Percentiles rank a stretch among this genome's conserved stretches.
phyloP scores from a whole-genome alignment of 805 yeast genomes.

The Metschnikowia rubicola region DNA sequence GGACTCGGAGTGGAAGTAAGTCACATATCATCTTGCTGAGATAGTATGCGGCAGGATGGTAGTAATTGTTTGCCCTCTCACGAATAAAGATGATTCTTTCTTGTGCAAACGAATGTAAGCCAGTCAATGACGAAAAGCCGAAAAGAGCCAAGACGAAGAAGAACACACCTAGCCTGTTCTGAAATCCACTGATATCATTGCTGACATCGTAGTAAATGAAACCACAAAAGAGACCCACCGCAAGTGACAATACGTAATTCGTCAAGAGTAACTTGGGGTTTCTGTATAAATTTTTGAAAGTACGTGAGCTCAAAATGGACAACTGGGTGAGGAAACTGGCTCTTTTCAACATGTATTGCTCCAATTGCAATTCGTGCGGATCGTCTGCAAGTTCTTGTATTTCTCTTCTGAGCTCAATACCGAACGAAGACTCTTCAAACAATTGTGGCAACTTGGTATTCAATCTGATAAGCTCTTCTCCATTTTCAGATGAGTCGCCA shows the following conservation, averaged over 20 bases:
- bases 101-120: conserved; percentile 80
- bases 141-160: conserved; percentile 87
- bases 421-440: conserved; percentile 38
- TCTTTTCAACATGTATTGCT: conserved; percentile 34
- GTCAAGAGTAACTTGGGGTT: conserved; percentile 86
- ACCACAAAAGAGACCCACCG: conserved; percentile 83
- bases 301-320: conserved; percentile 72
- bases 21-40: conserved; percentile 84
- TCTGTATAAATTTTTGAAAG: conserved; percentile 88
- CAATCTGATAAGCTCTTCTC: conserved; percentile 19
- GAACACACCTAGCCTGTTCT: conserved; percentile 89
- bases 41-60: conserved; percentile 83
- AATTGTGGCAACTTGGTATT: conserved; percentile 30
- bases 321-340: conserved; percentile 68
- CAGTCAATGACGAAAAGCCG: conserved; percentile 92
- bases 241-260: conserved; percentile 73
- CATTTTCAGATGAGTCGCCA: conserved; percentile 17
- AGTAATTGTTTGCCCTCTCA: conserved; percentile 93
- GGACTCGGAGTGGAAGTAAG: conserved; percentile 82
- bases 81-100: conserved; percentile 88
- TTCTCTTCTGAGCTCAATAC: conserved; percentile 38
- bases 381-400: conserved; percentile 27
- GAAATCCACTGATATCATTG: conserved; percentile 94
- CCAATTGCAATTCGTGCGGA: conserved; percentile 27
- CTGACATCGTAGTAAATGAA: conserved; percentile 75